These are phyloP conservation scores for Cokeromyces recurvatus DNA, from an alignment of 371 early-diverging fungal genomes.

Conservation along the genomic window DNA sequence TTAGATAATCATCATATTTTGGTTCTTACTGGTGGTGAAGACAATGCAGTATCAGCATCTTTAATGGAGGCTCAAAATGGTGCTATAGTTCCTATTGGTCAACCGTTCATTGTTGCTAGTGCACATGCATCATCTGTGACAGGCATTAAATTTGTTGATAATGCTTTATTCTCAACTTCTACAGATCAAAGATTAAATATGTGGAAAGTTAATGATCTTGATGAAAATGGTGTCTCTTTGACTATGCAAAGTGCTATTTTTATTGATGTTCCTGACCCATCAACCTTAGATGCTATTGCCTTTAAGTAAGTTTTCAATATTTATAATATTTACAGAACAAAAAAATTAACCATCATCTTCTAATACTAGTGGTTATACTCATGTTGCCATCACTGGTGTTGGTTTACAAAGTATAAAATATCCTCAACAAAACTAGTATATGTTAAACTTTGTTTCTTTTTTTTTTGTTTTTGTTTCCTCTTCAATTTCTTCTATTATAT, in stretches of 20 bases:
- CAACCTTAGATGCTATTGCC: slow-evolving; percentile 43
- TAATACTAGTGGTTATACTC: slow-evolving; percentile 11
- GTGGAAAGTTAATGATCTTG: slow-evolving; percentile 35
- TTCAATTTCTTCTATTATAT: too few relatives aligned
- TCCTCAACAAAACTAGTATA: slow-evolving; percentile 1
- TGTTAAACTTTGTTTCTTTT: too few relatives aligned
- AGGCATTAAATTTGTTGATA: slow-evolving; percentile 37
- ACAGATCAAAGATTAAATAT: slow-evolving; percentile 54
- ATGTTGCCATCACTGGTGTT: slow-evolving; percentile 49
- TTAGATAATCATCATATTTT: slow-evolving; percentile 19
- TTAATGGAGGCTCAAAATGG: slow-evolving; percentile 8
- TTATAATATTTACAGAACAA: too few relatives aligned
- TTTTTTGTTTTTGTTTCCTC: too few relatives aligned
- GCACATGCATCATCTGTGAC: slow-evolving; percentile 59
- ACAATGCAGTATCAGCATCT: slow-evolving; percentile 48
- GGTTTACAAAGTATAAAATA: slow-evolving; percentile 38
- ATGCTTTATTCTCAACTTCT: slow-evolving; percentile 38
- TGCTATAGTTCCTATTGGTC: slow-evolving; percentile 4
- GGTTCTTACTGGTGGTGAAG: slow-evolving; percentile 56
- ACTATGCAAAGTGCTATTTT: slow-evolving; percentile 32
- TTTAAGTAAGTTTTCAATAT: slow-evolving; percentile 24
- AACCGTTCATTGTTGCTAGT: slow-evolving; percentile 28
- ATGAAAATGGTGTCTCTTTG: slow-evolving; percentile 17
- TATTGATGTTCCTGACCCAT: slow-evolving; percentile 61
- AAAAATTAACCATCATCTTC: not conserved